phyloP scores from a whole-genome alignment of 2,329 filamentous ascomycete genomes.

The Pseudocercospora eumusae region DNA sequence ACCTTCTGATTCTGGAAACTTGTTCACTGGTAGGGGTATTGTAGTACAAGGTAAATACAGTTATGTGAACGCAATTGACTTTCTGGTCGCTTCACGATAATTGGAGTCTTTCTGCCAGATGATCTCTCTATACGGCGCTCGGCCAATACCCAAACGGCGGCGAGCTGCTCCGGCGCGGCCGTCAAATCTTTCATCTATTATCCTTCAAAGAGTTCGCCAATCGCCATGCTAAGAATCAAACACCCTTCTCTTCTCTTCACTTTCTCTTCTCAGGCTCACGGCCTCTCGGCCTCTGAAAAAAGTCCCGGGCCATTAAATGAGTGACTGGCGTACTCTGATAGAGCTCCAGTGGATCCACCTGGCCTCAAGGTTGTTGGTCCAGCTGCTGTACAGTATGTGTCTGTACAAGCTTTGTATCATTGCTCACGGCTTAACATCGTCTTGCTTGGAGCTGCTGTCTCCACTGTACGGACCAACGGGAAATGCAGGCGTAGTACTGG shows the following conservation, averaged over 20 bases:
- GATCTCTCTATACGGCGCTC: background rate
- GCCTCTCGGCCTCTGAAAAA: background rate
- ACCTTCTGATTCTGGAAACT: background rate
- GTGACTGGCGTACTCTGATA: background rate
- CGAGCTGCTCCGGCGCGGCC: slow-evolving; percentile 2
- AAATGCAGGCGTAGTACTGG: slow-evolving; percentile 49
- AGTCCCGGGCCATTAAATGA: background rate
- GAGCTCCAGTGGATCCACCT: background rate
- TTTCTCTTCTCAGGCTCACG: background rate
- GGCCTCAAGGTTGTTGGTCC: background rate
- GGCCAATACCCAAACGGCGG: background rate
- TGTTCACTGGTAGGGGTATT: background rate
- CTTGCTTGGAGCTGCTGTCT: slow-evolving; percentile 43
- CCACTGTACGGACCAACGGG: slow-evolving; percentile 46
- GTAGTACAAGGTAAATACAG: background rate
- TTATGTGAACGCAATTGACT: background rate
- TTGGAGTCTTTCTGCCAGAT: background rate
- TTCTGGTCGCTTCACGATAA: background rate
- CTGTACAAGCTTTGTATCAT: background rate
- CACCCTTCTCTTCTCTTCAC: background rate
- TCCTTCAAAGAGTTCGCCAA: background rate
- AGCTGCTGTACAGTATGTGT: background rate
- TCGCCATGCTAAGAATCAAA: slow-evolving; percentile 9
- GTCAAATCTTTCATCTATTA: background rate
- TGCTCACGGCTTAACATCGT: slow-evolving; percentile 37